Evolutionary conservation across 2,329 filamentous ascomycete species (phyloP).

Genomic region (Aspergillus transmontanensis): DNA sequence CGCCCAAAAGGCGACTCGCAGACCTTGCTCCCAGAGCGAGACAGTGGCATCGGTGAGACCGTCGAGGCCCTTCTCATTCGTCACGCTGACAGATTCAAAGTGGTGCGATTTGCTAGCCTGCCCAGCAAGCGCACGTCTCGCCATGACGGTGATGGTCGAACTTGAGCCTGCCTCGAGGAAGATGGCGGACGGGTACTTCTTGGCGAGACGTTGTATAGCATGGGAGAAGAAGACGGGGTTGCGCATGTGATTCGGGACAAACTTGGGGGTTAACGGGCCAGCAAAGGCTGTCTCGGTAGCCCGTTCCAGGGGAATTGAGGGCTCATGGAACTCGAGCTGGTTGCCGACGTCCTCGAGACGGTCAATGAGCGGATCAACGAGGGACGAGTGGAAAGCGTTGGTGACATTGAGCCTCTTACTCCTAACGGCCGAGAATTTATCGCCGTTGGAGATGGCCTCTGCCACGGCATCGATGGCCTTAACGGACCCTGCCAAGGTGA

Average conservation of each 20-base stretch:
- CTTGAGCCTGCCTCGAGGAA: no score
- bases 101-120: constrained; percentile 16
- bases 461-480: constrained; percentile 33
- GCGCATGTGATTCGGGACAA: no score
- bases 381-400: constrained; percentile 51
- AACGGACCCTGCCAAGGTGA: constrained; percentile 45
- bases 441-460: constrained; percentile 9
- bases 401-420: constrained; percentile 47
- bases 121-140: no score
- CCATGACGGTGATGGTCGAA: no score
- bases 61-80: constrained; percentile 5
- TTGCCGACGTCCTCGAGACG: constrained; percentile 29
- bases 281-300: no score
- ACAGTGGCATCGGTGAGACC: constrained; percentile 31
- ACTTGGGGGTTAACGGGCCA: no score
- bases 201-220: no score
- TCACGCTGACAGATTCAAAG: neutral
- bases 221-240: no score
- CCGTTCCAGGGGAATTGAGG: neutral
- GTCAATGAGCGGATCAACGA: constrained; percentile 41
- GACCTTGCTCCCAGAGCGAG: constrained; percentile 44
- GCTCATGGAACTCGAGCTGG: constrained; percentile 33
- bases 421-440: constrained; percentile 9
- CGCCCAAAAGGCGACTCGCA: constrained; percentile 41
- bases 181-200: no score